Evolutionary conservation across 2,329 filamentous ascomycete genomes (phyloP), one percentile per base, ranked within the genome.

Genomic region (Pseudophaeomoniella oleicola): DNA sequence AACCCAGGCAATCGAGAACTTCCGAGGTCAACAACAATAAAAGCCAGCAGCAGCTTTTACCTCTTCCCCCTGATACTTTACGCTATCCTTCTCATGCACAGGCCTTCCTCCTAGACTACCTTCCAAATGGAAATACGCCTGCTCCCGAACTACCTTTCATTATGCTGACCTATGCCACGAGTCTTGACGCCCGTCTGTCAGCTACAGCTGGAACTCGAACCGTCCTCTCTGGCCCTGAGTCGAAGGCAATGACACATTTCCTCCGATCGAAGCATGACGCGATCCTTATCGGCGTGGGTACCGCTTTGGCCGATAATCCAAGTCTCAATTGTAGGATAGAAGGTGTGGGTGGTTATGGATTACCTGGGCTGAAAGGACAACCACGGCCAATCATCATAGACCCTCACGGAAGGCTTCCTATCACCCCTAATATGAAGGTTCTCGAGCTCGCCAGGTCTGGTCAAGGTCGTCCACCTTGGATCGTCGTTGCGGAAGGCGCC

Each of bases 201-300:
- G 68, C 88, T 17, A 69, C 78, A 0, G 84, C 85, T 0, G 86
- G 86, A 11, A 67, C 75, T n/a, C 81, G 81, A 45, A 96, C 88
- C 2, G 66, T 72, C 0, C 71, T 96, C 11, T 96, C 88, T 1
- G 87, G 87, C 3, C 72, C 80, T 0, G 68, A 78, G 44, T 84
- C 84, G 27, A 94, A 94, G 58, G 72, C 82, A 37, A 92, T 96
- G 84, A 94, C 88, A 0, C 88, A 96, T 58, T 84, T 81, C 54
- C 71, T 96, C 17, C 82, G 88, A 49, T 78, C 78, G 10, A 72
- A 70, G 12, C 86, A 96, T 59, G 75, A 82, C 43, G 85, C 83
- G 29, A 93, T 94, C 46, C 67, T 92, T 16, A 67, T 96, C 19
- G 88, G 88, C 15, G 83, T 80, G 3, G 81, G 81, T 2, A 96